Conservation (phyloP, 2,329 filamentous ascomycete species). For the Diaporthe amygdali region DNA sequence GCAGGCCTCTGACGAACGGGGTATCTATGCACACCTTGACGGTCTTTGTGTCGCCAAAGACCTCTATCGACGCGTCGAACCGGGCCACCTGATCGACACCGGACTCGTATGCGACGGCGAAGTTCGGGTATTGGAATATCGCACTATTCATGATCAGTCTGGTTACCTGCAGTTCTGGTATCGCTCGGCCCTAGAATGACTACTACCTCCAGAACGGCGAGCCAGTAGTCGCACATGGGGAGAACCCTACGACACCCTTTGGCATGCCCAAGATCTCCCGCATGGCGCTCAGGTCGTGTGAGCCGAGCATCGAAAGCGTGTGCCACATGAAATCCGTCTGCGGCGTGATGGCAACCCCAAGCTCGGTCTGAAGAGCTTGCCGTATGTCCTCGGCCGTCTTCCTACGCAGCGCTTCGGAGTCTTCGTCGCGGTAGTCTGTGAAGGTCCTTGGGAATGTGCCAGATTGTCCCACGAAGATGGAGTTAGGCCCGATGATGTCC, state of each 20-base stretch:
- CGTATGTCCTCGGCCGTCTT: background rate
- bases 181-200: background rate
- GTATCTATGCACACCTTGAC: background rate
- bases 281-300: background rate
- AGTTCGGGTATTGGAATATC: slow-evolving; percentile 5
- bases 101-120: slow-evolving; percentile 10
- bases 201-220: background rate
- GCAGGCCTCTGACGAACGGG: background rate
- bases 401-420: background rate
- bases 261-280: slow-evolving; percentile 2
- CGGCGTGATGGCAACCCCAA: background rate
- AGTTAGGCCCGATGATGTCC: background rate
- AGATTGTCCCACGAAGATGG: background rate
- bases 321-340: background rate
- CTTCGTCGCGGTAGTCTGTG: background rate
- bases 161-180: no score
- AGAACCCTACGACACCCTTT: background rate
- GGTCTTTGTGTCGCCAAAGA: background rate
- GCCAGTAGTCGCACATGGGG: background rate
- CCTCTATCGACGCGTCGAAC: background rate
- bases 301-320: slow-evolving; percentile 3
- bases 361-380: background rate
- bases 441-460: background rate
- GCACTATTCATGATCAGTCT: background rate
- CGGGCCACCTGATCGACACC: slow-evolving; percentile 2